These are phyloP conservation scores for Oryza rufipogon DNA, from an alignment of 176 grass and related monocot genomes.

Conservation along the genomic window DNA sequence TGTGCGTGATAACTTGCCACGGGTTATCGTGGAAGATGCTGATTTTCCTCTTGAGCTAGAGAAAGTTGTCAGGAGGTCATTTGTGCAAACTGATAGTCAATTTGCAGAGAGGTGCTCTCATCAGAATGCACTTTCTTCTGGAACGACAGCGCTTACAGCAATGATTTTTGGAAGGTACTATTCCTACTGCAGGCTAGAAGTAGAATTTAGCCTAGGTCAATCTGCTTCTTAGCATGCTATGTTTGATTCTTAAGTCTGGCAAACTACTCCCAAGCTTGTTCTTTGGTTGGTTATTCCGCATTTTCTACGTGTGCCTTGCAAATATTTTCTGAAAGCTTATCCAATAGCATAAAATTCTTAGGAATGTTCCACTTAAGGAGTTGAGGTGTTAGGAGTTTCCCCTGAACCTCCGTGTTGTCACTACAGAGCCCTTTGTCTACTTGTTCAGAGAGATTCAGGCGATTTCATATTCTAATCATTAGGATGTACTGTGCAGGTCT, in stretches of 20 bases:
- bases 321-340: neutral
- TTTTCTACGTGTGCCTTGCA: neutral
- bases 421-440: neutral
- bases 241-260: neutral
- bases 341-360: neutral
- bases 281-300: neutral
- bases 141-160: conserved; percentile 86
- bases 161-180: conserved; percentile 93
- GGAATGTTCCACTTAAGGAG: neutral
- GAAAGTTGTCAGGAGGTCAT: conserved; percentile 74
- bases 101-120: conserved; percentile 70
- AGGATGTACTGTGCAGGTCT: conserved; percentile 53
- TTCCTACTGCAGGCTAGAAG: neutral
- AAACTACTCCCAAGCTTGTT: neutral
- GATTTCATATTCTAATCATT: neutral
- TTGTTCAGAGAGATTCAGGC: neutral
- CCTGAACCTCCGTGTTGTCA: neutral
- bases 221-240: neutral
- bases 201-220: neutral
- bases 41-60: conserved; percentile 93
- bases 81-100: conserved; percentile 79
- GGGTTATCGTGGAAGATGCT: conserved; percentile 84
- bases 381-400: neutral
- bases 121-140: conserved; percentile 58
- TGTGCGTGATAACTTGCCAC: conserved; percentile 93